Evolutionary conservation across 2,329 filamentous ascomycete genomes (phyloP).

Genomic region (Aureobasidium sp.): DNA sequence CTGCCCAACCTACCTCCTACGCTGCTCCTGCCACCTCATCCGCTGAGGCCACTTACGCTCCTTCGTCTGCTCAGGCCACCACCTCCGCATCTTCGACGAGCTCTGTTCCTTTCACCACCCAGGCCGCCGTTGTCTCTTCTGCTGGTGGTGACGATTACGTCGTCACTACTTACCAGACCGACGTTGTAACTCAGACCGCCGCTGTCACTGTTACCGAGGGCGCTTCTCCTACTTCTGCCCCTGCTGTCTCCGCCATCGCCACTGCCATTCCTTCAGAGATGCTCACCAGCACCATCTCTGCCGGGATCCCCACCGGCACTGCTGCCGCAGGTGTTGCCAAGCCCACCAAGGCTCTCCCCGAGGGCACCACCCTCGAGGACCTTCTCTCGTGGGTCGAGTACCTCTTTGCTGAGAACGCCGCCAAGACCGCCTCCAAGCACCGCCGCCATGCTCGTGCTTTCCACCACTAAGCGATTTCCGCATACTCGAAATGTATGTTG

Average conservation of each 20-base stretch:
- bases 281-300: slow-evolving; percentile 24
- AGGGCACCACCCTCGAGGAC: slow-evolving; percentile 31
- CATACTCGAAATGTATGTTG: neutral
- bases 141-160: neutral
- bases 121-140: slow-evolving; percentile 14
- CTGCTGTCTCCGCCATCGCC: neutral
- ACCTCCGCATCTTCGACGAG: slow-evolving; percentile 27
- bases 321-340: slow-evolving; percentile 19
- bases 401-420: slow-evolving; percentile 26
- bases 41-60: slow-evolving; percentile 26
- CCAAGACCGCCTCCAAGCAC: neutral
- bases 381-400: slow-evolving; percentile 32
- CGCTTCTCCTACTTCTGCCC: slow-evolving; percentile 21
- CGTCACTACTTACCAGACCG: slow-evolving; percentile 11
- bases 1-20: neutral
- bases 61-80: slow-evolving; percentile 22
- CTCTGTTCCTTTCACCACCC: slow-evolving; percentile 7
- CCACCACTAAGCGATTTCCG: slow-evolving; percentile 21
- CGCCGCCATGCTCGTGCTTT: slow-evolving; percentile 19
- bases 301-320: slow-evolving; percentile 22
- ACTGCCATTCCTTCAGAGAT: slow-evolving; percentile 2
- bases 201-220: slow-evolving; percentile 28
- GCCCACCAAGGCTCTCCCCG: slow-evolving; percentile 30
- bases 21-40: slow-evolving; percentile 23
- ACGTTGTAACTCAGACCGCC: slow-evolving; percentile 10